Evolutionary conservation across 2,329 filamentous ascomycete species (phyloP), one percentile per base, ranked within the genome.

Genomic region (Huntiella omanensis): DNA sequence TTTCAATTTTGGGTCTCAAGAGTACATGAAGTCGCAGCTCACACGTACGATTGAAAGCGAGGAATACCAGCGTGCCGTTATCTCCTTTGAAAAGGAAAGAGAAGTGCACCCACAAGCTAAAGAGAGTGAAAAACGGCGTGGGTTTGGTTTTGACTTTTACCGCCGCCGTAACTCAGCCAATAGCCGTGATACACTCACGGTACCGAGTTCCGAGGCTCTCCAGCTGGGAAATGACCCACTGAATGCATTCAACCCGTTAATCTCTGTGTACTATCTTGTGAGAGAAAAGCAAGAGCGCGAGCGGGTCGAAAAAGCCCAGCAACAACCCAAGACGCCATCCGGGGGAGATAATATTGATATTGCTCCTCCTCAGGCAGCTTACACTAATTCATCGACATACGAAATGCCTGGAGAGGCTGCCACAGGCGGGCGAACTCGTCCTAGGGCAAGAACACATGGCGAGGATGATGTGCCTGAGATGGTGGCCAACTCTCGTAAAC

Each of bases 231-330:
- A 73, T 48, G 91, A 98, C 56, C 87, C 91, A 1, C 65, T 93
- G 49, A 96, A 96, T 59, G 91, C 91, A 3, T 98, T 83, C 59
- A 88, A 83, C 55, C 91, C 91, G 5, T 67, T 96, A 11, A 69
- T 96, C 5, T 96, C 91, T 1, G 80, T 98, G 11, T 98, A 98
- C 61, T 93, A 93, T 56, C 72, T 98, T 3, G 91, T 94, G n/a
- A 80, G 77, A 54, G 91, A 98, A 65, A 96, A 96, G 64, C 76
- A 85, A 52, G 84, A 92, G 43, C 77, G 84, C 33, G 87, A 96
- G 55, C 65, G 65, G n/a, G 10, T 12, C 13, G 33, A 43, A n/a
- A 48, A 36, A 16, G 41, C 62, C 62, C 51, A 65, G 67, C 22
- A 62, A 67, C 44, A 62, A 64, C 6, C 56, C 52, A 80, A 83